Percentiles rank a stretch among this genome's conserved stretches.
These are phyloP conservation scores for Zygoascus biomembranicola DNA, from an alignment of 805 yeast species.

Conservation along the genomic window DNA sequence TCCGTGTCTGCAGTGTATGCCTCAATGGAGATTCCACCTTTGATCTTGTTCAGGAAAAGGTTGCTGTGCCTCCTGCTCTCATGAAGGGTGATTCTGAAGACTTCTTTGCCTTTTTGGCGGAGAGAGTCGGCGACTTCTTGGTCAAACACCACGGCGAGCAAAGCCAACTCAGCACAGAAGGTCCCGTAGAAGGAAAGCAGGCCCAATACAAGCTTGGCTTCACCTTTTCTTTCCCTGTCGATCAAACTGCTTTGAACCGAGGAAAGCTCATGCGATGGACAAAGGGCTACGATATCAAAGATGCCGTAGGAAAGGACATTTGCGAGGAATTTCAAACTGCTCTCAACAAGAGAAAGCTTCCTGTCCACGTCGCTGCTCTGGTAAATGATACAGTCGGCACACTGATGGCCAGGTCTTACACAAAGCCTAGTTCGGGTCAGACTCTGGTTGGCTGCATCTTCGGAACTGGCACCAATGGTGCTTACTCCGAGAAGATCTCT, in stretches of 20 bases:
- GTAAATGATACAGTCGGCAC: slow-evolving; percentile 98
- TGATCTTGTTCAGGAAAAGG: slow-evolving; percentile 64
- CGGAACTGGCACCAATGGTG: slow-evolving; percentile 98
- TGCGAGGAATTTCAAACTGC: slow-evolving; percentile 64
- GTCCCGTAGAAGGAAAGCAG: slow-evolving; percentile 21
- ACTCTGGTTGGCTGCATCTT: slow-evolving; percentile 86
- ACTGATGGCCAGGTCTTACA: slow-evolving; percentile 76
- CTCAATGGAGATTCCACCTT: slow-evolving; percentile 61
- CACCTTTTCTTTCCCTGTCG: slow-evolving; percentile 89
- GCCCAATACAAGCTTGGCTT: slow-evolving; percentile 67
- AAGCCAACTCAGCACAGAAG: slow-evolving; percentile 11
- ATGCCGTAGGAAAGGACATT: slow-evolving; percentile 78
- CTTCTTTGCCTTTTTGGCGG: slow-evolving; percentile 68
- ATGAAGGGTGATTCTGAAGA: slow-evolving; percentile 58
- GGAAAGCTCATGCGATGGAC: slow-evolving; percentile 94
- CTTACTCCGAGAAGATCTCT: slow-evolving; percentile 71
- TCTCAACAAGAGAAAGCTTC: slow-evolving; percentile 48
- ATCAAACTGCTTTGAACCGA: slow-evolving; percentile 68
- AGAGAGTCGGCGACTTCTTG: slow-evolving; percentile 58
- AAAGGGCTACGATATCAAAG: slow-evolving; percentile 83
- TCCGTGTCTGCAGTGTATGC: slow-evolving; percentile 83
- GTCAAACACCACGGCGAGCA: slow-evolving; percentile 52
- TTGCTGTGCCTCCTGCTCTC: slow-evolving; percentile 68
- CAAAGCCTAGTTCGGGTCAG: slow-evolving; percentile 52
- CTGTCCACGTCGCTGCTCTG: slow-evolving; percentile 66